These are phyloP conservation scores for Amylostereum areolatum DNA, from an alignment of 1,284 basidiomycete species.

Conservation along the genomic window DNA sequence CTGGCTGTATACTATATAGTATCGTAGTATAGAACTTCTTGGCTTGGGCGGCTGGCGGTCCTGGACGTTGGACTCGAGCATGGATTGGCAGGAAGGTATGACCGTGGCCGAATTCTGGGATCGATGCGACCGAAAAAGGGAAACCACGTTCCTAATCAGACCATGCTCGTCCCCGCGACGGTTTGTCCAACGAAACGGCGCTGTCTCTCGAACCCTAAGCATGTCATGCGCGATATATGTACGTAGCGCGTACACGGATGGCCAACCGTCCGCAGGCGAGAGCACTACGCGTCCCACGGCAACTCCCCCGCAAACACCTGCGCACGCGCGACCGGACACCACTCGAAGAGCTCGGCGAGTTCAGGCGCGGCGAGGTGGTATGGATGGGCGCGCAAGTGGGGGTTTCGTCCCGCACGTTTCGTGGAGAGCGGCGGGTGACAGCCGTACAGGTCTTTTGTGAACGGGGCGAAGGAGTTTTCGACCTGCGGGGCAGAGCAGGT, in stretches of 20 bases:
- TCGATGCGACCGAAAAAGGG: too few species aligned
- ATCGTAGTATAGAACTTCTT: too few species aligned
- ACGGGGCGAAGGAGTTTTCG: conserved; percentile 74
- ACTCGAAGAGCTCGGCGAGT: conserved; percentile 70
- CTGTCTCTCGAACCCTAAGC: too few species aligned
- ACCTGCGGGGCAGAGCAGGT: conserved; percentile 36
- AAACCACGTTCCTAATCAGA: too few species aligned
- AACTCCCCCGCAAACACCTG: conserved; percentile 6
- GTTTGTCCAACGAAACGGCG: too few species aligned
- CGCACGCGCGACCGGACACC: conserved; percentile 60
- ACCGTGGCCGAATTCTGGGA: too few species aligned
- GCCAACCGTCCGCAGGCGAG: not conserved
- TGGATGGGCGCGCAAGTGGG: conserved; percentile 74
- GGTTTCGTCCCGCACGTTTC: conserved; percentile 78
- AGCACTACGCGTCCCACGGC: conserved; percentile 7
- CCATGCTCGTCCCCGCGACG: too few species aligned
- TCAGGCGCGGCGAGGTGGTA: conserved; percentile 82
- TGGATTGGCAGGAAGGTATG: too few species aligned
- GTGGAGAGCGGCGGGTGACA: conserved; percentile 74
- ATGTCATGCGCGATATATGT: not conserved
- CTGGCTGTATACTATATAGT: too few species aligned
- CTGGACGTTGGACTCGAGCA: too few species aligned
- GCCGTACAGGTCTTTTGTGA: conserved; percentile 76
- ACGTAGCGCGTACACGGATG: not conserved
- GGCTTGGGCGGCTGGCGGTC: too few species aligned